A percentile compares a stretch with the other conserved stretches of the same genome.
Evolutionary conservation across 1,284 basidiomycete genomes (phyloP).

Genomic region (Boletus sp.): DNA sequence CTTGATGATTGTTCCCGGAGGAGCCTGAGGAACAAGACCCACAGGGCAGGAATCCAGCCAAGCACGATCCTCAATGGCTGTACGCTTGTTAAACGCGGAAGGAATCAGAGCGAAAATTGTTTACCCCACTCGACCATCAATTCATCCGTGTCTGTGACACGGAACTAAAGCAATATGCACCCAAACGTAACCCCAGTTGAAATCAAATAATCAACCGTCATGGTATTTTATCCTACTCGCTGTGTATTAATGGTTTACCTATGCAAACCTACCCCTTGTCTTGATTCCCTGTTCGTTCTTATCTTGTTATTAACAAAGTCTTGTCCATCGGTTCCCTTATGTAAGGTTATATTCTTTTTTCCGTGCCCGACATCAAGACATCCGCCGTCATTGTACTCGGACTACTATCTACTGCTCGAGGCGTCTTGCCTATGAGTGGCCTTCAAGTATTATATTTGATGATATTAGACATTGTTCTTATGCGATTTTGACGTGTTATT

Average conservation of each 20-base stretch:
- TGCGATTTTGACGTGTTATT: conserved; percentile 12
- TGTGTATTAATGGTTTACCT: conserved; percentile 32
- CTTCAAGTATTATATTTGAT: conserved; percentile 7
- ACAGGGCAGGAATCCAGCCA: neutral
- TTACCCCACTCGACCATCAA: neutral
- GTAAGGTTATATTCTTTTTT: conserved; percentile 14
- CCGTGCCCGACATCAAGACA: conserved; percentile 16
- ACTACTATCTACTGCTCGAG: too few relatives aligned
- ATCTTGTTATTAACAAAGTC: conserved; percentile 5
- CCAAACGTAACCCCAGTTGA: conserved; percentile 13
- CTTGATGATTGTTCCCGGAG: conserved; percentile 41
- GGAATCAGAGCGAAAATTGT: conserved; percentile 1
- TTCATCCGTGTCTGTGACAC: neutral
- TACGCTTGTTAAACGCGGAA: conserved; percentile 3
- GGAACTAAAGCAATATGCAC: conserved; percentile 6
- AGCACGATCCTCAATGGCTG: neutral
- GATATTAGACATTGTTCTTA: conserved; percentile 6
- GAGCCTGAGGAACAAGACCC: conserved; percentile 24
- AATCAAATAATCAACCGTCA: conserved; percentile 24
- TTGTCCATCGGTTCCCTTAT: neutral
- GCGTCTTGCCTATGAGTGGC: conserved; percentile 6
- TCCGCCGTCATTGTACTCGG: conserved; percentile 2
- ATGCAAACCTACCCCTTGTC: conserved; percentile 21
- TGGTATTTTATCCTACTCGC: conserved; percentile 32
- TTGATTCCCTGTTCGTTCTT: conserved; percentile 1